Base-by-base conservation (phyloP, 2,329 filamentous ascomycete genomes). In the Knufia petricola region DNA sequence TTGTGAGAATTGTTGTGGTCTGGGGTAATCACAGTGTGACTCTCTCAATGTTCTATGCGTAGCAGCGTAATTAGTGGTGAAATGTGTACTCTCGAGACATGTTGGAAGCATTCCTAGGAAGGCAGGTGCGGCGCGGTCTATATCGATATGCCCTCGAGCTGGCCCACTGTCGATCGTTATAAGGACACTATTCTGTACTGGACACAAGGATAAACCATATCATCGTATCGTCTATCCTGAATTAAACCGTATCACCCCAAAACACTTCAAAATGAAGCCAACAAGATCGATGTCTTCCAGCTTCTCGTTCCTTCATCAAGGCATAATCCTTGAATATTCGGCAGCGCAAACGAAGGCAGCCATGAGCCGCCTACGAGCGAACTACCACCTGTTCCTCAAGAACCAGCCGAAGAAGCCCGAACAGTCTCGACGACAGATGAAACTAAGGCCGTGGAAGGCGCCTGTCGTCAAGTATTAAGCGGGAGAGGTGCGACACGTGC, bases 351-450 rank as follows among this genome's bases (percentile, higher is more conserved):
- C 56, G 1, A 48, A 52, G 6, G 44, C 47, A 26, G 53, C 56
- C 13, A 32, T 59, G 39, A 54, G 51, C 36, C 40, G 53, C 24
- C 47, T 59, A 19, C 53, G 51, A 32, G 53, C 51, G 9, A 57
- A 54, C 20, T 57, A 57, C 32, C 56, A 59, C 39, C 53, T 59
- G 12, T 59, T 59, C 46, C 52, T 59, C 8, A 49, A 50, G 4
- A 59, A 59, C 36, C 56, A 57, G 50, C 56, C 56, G 4, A 48
- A 49, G 39, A 49, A 42, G 34, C 56, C 52, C 23, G 49, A 52
- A n/a, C 4, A 4, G 19, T 21, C 44, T 7, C 10, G 19, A 20
- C 31, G 21, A 26, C 32, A 20, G 4, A 23, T 26, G 9, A 46
- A 31, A 23, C 9, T 39, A 7, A 38, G 19, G 34, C 44, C 44